Evolutionary conservation across 345 rosid species (phyloP).

Genomic region (Citrus cavaleriei): DNA sequence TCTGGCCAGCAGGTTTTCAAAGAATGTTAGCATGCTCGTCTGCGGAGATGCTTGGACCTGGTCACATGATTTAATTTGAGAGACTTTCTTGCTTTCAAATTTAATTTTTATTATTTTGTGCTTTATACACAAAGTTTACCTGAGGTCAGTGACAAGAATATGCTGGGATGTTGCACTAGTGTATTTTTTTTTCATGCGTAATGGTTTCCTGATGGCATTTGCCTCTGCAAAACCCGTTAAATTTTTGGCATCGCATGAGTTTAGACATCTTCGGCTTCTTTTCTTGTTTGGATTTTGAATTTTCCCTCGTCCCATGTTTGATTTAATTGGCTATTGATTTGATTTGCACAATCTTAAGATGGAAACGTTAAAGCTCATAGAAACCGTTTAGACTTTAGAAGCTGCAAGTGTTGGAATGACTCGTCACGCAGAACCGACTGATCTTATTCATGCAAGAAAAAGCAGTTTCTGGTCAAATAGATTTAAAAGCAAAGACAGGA

Average conservation of each 20-base stretch:
- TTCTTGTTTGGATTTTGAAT: neutral
- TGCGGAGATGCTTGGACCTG: conserved; percentile 12
- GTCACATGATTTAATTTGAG: conserved; percentile 11
- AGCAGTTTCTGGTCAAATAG: neutral
- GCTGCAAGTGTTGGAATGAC: neutral
- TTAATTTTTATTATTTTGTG: neutral
- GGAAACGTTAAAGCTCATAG: neutral
- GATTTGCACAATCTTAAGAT: neutral
- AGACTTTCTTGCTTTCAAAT: neutral
- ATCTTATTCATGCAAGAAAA: neutral
- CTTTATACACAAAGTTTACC: neutral
- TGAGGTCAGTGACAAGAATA: neutral
- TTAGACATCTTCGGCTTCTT: neutral
- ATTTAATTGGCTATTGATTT: neutral
- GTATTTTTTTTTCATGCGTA: neutral
- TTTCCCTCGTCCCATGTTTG: neutral
- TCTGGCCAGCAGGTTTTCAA: conserved; percentile 7
- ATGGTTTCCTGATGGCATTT: neutral
- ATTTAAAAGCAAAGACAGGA: neutral
- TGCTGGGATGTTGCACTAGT: conserved; percentile 1
- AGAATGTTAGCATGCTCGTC: neutral
- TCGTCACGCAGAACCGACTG: neutral
- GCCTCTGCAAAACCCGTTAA: neutral
- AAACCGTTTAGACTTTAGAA: neutral
- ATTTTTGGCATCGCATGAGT: neutral